Conservation (phyloP, 2,329 filamentous ascomycete species). For the Hymenoscyphus salicellus region DNA sequence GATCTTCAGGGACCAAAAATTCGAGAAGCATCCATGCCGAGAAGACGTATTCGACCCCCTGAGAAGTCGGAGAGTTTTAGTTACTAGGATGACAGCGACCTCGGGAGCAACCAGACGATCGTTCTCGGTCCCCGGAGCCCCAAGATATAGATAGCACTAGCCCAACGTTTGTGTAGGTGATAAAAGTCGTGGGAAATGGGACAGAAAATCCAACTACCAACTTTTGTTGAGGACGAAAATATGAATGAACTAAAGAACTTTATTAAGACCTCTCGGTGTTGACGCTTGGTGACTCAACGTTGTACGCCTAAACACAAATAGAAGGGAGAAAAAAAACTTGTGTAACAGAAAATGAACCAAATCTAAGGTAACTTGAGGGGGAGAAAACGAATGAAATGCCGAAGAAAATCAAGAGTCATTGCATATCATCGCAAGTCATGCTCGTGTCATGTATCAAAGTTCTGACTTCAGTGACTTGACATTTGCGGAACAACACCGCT, state of each 20-base stretch:
- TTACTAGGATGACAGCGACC: neutral
- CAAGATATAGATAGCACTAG: neutral
- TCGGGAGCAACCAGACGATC: conserved; percentile 1
- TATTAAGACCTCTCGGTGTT: neutral
- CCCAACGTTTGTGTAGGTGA: neutral
- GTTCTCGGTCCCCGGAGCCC: neutral
- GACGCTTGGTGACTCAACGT: too few relatives aligned
- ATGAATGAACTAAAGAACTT: neutral
- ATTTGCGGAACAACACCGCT: too few relatives aligned
- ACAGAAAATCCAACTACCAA: neutral
- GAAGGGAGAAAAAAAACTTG: too few relatives aligned
- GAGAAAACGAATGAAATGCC: too few relatives aligned
- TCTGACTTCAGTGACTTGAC: too few relatives aligned
- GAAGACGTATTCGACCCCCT: neutral
- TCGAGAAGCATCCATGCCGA: neutral
- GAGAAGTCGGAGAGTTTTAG: neutral
- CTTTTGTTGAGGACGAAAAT: neutral
- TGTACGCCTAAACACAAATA: too few relatives aligned
- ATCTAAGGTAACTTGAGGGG: too few relatives aligned
- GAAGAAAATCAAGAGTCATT: too few relatives aligned
- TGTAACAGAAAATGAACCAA: too few relatives aligned
- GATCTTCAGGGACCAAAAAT: neutral
- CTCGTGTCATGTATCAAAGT: too few relatives aligned
- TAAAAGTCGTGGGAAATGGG: neutral
- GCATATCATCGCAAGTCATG: too few relatives aligned